Conservation (phyloP, 2,329 filamentous ascomycete genomes). For the Fusarium kyushuense region DNA sequence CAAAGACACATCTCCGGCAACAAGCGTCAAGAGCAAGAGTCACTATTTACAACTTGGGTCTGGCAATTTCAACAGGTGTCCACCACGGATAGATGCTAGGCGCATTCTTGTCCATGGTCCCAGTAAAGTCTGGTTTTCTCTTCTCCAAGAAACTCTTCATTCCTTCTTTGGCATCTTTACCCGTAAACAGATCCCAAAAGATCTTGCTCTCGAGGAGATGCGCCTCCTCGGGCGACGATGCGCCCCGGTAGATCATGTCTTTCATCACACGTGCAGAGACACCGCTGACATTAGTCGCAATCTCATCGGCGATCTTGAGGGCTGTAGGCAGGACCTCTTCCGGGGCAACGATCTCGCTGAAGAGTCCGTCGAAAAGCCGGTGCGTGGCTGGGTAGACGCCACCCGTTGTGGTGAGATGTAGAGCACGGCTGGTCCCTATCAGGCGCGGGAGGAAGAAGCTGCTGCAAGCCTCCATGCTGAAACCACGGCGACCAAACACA, state of each 20-base stretch:
- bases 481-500: constrained; percentile 76
- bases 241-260: constrained; percentile 75
- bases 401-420: constrained; percentile 76
- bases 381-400: constrained; percentile 66
- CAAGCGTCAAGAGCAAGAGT: neutral
- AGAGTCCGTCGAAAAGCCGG: constrained; percentile 69
- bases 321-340: constrained; percentile 73
- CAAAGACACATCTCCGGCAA: neutral
- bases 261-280: constrained; percentile 75
- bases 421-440: constrained; percentile 72
- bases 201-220: constrained; percentile 76
- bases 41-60: constrained; percentile 42
- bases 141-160: constrained; percentile 78
- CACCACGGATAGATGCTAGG: constrained; percentile 77
- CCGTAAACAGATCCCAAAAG: constrained; percentile 70
- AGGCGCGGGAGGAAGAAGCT: constrained; percentile 79
- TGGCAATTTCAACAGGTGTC: constrained; percentile 59
- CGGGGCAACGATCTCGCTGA: constrained; percentile 72
- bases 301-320: constrained; percentile 73
- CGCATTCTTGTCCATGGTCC: constrained; percentile 69
- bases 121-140: constrained; percentile 71
- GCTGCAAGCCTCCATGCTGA: constrained; percentile 78
- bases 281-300: constrained; percentile 73
- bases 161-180: constrained; percentile 72
- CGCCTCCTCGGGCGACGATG: constrained; percentile 72